Conservation (phyloP, 371 early-diverging fungal species). For the Apophysomyces variabilis region DNA sequence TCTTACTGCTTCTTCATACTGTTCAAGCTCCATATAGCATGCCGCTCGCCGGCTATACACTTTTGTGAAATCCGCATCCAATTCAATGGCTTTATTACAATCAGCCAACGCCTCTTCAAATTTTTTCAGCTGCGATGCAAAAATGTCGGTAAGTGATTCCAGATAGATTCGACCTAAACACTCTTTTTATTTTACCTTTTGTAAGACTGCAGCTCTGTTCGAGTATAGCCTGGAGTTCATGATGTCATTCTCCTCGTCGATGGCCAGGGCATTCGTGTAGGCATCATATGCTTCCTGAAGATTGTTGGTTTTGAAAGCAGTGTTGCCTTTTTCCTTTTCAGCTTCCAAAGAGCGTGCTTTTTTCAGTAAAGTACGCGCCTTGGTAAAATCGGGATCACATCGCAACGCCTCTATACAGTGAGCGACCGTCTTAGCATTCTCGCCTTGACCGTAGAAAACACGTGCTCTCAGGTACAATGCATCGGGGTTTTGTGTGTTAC, state of each 20-base stretch:
- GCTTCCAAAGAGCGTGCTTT: conserved; percentile 66
- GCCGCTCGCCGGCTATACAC: conserved; percentile 83
- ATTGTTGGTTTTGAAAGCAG: conserved; percentile 68
- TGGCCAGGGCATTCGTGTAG: conserved; percentile 73
- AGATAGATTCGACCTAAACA: background rate
- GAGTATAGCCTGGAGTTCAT: conserved; percentile 76
- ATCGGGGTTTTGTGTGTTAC: conserved; percentile 75
- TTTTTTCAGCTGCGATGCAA: conserved; percentile 54
- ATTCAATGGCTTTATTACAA: conserved; percentile 70
- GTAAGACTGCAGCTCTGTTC: conserved; percentile 78
- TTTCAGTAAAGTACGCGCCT: conserved; percentile 70
- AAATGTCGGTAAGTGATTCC: background rate
- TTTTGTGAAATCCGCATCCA: conserved; percentile 69
- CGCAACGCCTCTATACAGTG: conserved; percentile 75
- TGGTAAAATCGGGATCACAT: conserved; percentile 79
- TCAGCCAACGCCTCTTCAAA: conserved; percentile 69
- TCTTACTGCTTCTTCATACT: conserved; percentile 79
- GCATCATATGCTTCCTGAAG: conserved; percentile 70
- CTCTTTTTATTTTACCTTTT: conserved; percentile 37
- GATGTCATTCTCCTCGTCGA: conserved; percentile 70
- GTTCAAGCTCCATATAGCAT: conserved; percentile 73
- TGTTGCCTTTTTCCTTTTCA: conserved; percentile 77
- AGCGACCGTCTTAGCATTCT: conserved; percentile 60
- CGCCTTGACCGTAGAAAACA: conserved; percentile 77
- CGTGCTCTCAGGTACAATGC: conserved; percentile 75